Base-by-base conservation (phyloP, 306 rosid genomes). In the Oemleria cerasiformis region DNA sequence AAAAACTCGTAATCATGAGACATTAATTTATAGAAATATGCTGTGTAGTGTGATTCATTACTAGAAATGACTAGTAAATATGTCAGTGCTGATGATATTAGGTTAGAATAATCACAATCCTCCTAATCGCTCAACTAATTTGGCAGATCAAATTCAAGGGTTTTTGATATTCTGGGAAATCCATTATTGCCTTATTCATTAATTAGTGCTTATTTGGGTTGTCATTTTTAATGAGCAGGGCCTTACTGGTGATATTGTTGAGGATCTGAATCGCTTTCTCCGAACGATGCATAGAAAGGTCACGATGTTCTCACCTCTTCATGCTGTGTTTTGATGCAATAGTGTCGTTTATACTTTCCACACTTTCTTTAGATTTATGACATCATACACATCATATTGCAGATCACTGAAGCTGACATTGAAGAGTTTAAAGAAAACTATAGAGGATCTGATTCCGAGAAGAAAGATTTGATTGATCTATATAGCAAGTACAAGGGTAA, bases 361-460 rank as follows among this genome's bases (percentile, higher is more conserved):
- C 16, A 10, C 8, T 68, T 58, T 64, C 44, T 62, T 1, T 19
- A 4, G 36, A 13, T 73, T 47, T 41, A 42, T 65, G 38, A 38
- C 9, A 7, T 12, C 20, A 17, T 48, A 21, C 39, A 40, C 43
- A 36, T 63, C 72, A 56, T n/a, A 65, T 66, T 42, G 63, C 67
- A 94, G 97, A 97, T 94, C 53, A 86, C 92, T 64, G 92, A 89
- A 80, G 94, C 90, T 73, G 97, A 87, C 66, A 86, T 92, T 60
- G 90, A 86, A 83, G 96, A 86, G 78, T 92, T 89, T 84, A 94
- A 92, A 84, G 94, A 90, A 54, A 87, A 87, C 63, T 92, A 92
- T 48, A 81, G 94, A 65, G 97, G 96, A 62, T 92, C 96, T 49
- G 92, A 86, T 50, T 89, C 92, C 0, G 94, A 92, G 85, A 89